Evolutionary conservation across 768 basidiomycete species (phyloP).

Genomic region (Flagelloscypha sp.): DNA sequence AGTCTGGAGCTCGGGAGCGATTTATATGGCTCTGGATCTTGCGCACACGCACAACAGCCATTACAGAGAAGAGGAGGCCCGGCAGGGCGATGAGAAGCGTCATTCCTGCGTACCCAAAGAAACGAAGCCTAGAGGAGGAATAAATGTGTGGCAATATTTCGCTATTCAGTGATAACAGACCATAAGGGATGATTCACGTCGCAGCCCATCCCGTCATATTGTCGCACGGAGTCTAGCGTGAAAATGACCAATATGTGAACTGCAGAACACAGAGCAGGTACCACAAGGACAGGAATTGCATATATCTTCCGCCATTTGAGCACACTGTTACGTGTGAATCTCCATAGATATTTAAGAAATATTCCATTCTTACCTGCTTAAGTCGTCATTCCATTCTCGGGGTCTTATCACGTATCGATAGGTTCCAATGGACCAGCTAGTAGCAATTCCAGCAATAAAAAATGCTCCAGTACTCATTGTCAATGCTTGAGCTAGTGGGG

Average conservation of each 20-base stretch:
- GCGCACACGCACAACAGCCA: constrained; percentile 28
- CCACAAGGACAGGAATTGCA: constrained; percentile 33
- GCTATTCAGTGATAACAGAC: constrained; percentile 25
- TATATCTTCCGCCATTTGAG: constrained; percentile 42
- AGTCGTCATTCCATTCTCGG: constrained; percentile 31
- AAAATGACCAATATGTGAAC: constrained; percentile 36
- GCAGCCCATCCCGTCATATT: constrained; percentile 47
- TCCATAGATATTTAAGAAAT: constrained; percentile 4
- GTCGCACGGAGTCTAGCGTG: constrained; percentile 35
- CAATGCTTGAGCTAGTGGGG: constrained; percentile 32
- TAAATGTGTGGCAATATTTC: constrained; percentile 2
- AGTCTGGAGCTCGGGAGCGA: constrained; percentile 23
- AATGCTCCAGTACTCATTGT: constrained; percentile 35
- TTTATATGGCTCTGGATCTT: constrained; percentile 29
- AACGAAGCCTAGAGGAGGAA: constrained; percentile 41
- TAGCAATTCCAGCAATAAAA: constrained; percentile 35
- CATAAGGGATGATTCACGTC: constrained; percentile 52
- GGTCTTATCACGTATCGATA: constrained; percentile 30
- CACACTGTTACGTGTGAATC: constrained; percentile 22
- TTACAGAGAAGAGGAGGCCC: constrained; percentile 39
- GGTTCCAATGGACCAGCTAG: constrained; percentile 38
- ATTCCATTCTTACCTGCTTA: constrained; percentile 17
- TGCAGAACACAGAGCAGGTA: constrained; percentile 38
- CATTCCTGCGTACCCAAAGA: constrained; percentile 54
- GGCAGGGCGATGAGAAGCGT: constrained; percentile 46